A percentile compares a stretch with the other conserved stretches of the same genome.
These are phyloP conservation scores for Kwoniella sp. DNA, from an alignment of 768 basidiomycete species.

Conservation along the genomic window DNA sequence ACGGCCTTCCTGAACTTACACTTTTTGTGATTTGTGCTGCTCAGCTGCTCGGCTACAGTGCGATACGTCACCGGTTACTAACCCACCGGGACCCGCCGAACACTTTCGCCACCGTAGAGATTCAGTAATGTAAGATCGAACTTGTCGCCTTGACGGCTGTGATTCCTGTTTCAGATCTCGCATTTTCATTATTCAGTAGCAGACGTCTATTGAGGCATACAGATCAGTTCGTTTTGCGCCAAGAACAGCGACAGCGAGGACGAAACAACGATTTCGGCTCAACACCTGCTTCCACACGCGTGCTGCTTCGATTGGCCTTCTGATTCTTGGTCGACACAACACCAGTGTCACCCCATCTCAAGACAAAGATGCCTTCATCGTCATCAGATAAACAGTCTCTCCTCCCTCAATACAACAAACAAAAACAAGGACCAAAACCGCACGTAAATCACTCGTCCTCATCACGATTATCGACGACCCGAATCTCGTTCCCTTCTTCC, in stretches of 20 bases:
- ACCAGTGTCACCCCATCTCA: background rate
- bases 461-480: conserved; percentile 30
- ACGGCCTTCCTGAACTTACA: too few species aligned
- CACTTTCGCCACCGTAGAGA: background rate
- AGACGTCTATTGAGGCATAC: too few species aligned
- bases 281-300: background rate
- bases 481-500: conserved; percentile 46
- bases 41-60: background rate
- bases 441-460: conserved; percentile 24
- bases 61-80: conserved; percentile 16
- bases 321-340: background rate
- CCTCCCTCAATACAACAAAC: conserved; percentile 23
- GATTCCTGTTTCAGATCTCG: too few species aligned
- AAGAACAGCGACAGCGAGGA: too few species aligned
- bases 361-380: conserved; percentile 13
- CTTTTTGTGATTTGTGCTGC: too few species aligned
- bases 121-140: background rate
- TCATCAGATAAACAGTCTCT: conserved; percentile 32
- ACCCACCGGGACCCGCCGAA: background rate
- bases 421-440: background rate
- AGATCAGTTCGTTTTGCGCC: too few species aligned
- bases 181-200: too few species aligned
- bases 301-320: background rate
- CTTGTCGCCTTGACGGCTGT: too few species aligned
- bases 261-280: too few species aligned